phyloP scores from a whole-genome alignment of 2,329 filamentous ascomycete genomes.

The Colletotrichum spaethianum region DNA sequence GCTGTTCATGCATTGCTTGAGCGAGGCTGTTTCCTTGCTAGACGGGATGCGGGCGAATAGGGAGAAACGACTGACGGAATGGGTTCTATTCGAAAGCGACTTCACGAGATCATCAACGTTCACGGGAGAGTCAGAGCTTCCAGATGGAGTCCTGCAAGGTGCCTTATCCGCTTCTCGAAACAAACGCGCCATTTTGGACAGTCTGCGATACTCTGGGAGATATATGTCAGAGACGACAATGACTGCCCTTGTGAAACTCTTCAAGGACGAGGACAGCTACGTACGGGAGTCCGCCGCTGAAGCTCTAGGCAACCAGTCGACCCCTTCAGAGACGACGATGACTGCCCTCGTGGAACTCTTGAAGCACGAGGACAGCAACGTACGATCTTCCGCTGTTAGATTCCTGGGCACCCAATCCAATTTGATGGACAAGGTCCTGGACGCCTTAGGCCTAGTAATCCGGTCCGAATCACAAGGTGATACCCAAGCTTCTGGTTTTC shows the following conservation, averaged over 20 bases:
- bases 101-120: constrained; percentile 29
- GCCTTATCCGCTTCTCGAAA: constrained; percentile 23
- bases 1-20: constrained; percentile 56
- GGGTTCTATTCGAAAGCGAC: constrained; percentile 45
- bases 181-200: background rate
- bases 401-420: background rate
- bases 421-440: background rate
- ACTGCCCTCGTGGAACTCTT: background rate
- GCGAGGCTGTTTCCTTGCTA: constrained; percentile 45
- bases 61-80: constrained; percentile 40
- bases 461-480: background rate
- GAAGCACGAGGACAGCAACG: background rate
- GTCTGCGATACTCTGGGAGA: background rate
- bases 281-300: background rate
- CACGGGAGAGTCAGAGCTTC: constrained; percentile 40
- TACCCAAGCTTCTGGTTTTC: background rate
- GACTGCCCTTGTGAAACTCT: constrained; percentile 3
- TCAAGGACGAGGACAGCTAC: background rate
- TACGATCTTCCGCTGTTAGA: too few relatives aligned
- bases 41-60: constrained; percentile 20
- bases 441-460: background rate
- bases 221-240: background rate
- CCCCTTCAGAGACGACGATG: constrained; percentile 2
- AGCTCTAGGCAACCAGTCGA: constrained; percentile 12
- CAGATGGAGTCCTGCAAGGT: constrained; percentile 32